Base-by-base conservation (phyloP, 179 eudicot species). In the Silene noctiflora region DNA sequence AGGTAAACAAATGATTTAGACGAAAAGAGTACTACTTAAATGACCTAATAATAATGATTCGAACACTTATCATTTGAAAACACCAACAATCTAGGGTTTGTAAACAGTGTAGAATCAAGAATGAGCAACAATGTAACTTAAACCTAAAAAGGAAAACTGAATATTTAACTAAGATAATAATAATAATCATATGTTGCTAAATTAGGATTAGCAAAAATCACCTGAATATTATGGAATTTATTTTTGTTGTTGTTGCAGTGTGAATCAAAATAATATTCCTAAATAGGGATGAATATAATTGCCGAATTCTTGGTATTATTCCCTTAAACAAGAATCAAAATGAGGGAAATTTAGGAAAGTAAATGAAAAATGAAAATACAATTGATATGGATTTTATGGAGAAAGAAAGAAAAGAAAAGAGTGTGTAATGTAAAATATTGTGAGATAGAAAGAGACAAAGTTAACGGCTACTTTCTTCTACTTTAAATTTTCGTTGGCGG, bases 391-490 rank as follows among this genome's bases (percentile, higher is more conserved):
- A n/a, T n/a, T n/a, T 12, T 9, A 4, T 5, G 42, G 61, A 46
- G 24, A 20, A 31, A 1, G 67, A 29, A 44, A 73, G 46, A 72
- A 29, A 44, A 73, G 46, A 72, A 20, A 60, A 21, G 66, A 59
- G 51, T 7, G 76, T 4, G 55, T 14, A 39, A 33, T 24, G n/a
- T 63, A 55, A 58, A 53, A 0, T n/a, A 39, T 39, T 39, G 46
- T n/a, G 11, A 39, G 46, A 39, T 39, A 39, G 39, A 55, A 12
- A 29, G 63, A 56, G 75, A 42, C 59, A 12, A 42, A 29, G 29
- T 20, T 73, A 73, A 73, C 76, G 76, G 76, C 76, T 72, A 72
- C 25, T 55, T 72, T 17, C 24, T 24, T 3, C 48, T 24, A 72
- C 64, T 72, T 71, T 72, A 58, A 51, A 51, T 48, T 48, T 12